Evolutionary conservation across 2,329 filamentous ascomycete genomes (phyloP), one percentile per base, ranked within the genome.

Genomic region (Fusarium humuli): DNA sequence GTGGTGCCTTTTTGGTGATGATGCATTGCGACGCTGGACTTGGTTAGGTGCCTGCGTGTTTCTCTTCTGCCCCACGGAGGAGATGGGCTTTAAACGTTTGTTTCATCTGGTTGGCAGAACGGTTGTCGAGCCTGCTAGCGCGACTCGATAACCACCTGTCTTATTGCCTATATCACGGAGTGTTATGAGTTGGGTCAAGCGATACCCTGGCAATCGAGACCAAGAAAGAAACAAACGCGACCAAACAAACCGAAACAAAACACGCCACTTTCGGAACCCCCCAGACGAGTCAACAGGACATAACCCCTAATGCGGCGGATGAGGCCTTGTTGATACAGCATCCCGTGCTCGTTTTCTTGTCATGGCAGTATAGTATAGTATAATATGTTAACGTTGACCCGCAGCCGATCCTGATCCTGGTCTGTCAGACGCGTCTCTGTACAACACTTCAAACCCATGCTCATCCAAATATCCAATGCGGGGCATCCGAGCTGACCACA

Each of bases 101-200:
- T 71, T 71, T 72, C 73, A 66, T 66, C 65, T 73, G 73, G 71
- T 74, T 75, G 73, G 73, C 60, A 70, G 64, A 73, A 54, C 25
- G 41, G 25, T 67, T 56, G 52, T 63, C 47, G 50, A 64, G 63
- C 34, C 34, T 37, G 49, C 42, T 75, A 75, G 72, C 70, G 70
- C 54, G 60, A 48, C 46, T 56, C 59, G 66, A 72, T 75, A 75
- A 46, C 67, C 67, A 63, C 68, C 70, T 71, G 70, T 75, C 57
- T 74, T 75, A 75, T 72, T 68, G 64, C 58, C 73, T 75, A 75
- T 75, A 75, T 74, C 58, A 65, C 58, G 22, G 46, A 63, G 64
- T 65, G 42, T 65, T 75, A 74, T 75, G 65, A 66, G 61, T 69
- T 61, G 52, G 52, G 52, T 65, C 57, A 53, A 48, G 37, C 44